phyloP scores from a whole-genome alignment of 192 early-diverging fungal genomes.

The Paraglomus occultum region DNA sequence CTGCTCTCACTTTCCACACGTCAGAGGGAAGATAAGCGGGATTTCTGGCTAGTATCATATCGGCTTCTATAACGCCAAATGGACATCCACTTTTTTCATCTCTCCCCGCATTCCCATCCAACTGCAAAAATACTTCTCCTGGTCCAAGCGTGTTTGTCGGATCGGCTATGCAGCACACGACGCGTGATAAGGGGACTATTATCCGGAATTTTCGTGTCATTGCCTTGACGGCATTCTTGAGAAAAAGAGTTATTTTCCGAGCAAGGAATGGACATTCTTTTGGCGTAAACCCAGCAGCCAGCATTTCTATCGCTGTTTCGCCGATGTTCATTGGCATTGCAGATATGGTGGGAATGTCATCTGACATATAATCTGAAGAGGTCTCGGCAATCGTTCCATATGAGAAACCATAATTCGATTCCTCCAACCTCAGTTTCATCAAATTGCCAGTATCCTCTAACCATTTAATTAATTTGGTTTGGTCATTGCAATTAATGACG shows the following conservation, averaged over 20 bases:
- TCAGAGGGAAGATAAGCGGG: conserved; percentile 19
- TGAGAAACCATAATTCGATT: neutral
- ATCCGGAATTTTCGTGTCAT: conserved; percentile 33
- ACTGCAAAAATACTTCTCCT: conserved; percentile 35
- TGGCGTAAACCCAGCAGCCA: conserved; percentile 38
- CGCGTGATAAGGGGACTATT: conserved; percentile 31
- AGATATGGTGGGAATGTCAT: conserved; percentile 9
- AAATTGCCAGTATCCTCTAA: conserved; percentile 12
- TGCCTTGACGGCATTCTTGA: conserved; percentile 16
- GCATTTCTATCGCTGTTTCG: conserved; percentile 30
- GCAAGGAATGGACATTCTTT: conserved; percentile 33
- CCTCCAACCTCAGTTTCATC: conserved; percentile 27
- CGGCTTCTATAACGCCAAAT: conserved; percentile 32
- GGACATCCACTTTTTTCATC: conserved; percentile 30
- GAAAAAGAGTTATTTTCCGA: conserved; percentile 25
- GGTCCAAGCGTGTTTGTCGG: conserved; percentile 32
- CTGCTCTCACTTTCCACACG: conserved; percentile 2
- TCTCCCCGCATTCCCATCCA: conserved; percentile 20
- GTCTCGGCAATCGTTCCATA: neutral
- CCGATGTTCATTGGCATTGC: conserved; percentile 23
- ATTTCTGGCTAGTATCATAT: conserved; percentile 27
- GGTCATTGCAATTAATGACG: conserved; percentile 25
- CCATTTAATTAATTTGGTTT: conserved; percentile 29
- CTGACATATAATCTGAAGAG: neutral
- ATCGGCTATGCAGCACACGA: conserved; percentile 36